A percentile compares a stretch with the other conserved stretches of the same genome.
Evolutionary conservation across 208 protist species (phyloP).

Genomic region (Strigomonas culicis): DNA sequence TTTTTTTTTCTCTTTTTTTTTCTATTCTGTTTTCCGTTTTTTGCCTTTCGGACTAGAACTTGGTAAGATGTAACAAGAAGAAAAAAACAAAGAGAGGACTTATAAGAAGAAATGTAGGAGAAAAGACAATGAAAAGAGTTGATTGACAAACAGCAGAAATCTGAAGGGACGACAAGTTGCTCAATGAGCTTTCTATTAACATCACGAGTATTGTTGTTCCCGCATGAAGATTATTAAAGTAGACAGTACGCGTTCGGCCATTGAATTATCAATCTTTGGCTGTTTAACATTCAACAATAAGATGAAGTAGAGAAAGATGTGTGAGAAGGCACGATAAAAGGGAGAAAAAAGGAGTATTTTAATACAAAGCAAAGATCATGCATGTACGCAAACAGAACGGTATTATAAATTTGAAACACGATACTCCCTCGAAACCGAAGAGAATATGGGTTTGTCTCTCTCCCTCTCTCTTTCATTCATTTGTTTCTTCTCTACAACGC

Average conservation of each 20-base stretch:
- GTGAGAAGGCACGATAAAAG: no score
- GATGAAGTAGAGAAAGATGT: background rate
- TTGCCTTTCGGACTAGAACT: background rate
- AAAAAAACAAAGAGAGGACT: slow-evolving; percentile 17
- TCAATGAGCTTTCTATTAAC: no score
- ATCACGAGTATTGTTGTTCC: no score
- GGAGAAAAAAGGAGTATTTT: slow-evolving; percentile 1
- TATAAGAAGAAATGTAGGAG: background rate
- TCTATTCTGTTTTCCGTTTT: background rate
- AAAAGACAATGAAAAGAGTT: background rate
- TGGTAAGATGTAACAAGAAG: background rate
- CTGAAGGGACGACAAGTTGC: no score
- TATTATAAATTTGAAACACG: background rate
- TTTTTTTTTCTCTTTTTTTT: slow-evolving; percentile 16
- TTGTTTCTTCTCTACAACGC: background rate
- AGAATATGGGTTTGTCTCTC: slow-evolving; percentile 8
- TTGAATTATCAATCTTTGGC: no score
- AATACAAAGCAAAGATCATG: background rate
- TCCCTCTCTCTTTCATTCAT: no score
- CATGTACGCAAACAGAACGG: background rate
- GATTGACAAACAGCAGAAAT: no score
- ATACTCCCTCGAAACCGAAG: background rate
- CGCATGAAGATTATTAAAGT: no score
- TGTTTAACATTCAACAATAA: no score
- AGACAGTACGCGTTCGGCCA: no score